Base-by-base conservation (phyloP, 2,329 filamentous ascomycete genomes). In the Exutisphaerella laricina region DNA sequence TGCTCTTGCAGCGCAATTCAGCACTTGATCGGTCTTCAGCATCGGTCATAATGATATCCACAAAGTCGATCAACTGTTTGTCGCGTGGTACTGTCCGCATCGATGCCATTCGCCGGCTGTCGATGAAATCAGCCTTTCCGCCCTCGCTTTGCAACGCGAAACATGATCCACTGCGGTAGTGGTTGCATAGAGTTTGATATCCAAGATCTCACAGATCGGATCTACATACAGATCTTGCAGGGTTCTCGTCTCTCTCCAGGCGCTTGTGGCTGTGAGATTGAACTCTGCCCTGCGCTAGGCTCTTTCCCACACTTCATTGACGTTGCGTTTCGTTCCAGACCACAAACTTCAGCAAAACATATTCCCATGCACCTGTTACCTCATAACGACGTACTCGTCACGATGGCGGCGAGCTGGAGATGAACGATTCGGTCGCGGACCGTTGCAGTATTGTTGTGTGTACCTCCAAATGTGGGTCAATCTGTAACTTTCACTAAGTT, bases 251-350 rank as follows among this genome's bases (percentile, higher is more conserved):
- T 26, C 23, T 26, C 23, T 33, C 41, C 22, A 30, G 16, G 31
- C 29, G 38, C 10, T 7, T 14, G 9, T 30, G 8, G 23, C 41
- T 41, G 42, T 40, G 34, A 29, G 39, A 43, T 38, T 6, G 23
- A 48, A 44, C 39, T 48, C 28, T 54, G 48, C 48, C 46, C 44
- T 50, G 46, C 49, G 38, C 51, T 54, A 52, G 46, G 29, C 49
- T 50, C n/a, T 26, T 48, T 51, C 20, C 13, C 34, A 28, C 31
- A 34, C 28, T 39, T 54, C 51, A 46, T 52, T 51, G 45, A 51
- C 49, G 49, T 45, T 42, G 34, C 21, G 18, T 39, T 26, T 21
- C 34, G 23, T 30, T 33, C 7, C 40, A 26, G 38, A 31, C 37
- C 35, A 37, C 37, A 18, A 12, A 31, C 14, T 3, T 4, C 33